Base-by-base conservation (phyloP, 345 rosid species). In the Luvunga scandens region DNA sequence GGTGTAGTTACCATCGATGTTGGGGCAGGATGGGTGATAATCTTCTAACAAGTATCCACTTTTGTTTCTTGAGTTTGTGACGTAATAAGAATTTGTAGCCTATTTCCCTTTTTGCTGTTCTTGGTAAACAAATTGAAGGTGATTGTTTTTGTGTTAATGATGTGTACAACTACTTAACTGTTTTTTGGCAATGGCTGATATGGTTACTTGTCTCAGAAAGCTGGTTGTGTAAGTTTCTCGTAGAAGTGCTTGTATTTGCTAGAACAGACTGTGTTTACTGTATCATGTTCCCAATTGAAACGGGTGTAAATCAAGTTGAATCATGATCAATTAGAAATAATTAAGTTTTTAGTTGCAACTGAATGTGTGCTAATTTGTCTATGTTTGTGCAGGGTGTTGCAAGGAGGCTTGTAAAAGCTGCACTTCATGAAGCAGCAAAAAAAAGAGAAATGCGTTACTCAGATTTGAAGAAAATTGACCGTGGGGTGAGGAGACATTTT, bases 361-460 rank as follows among this genome's bases (percentile, higher is more conserved):
- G 42, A 36, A 48, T 45, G 48, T 39, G 38, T 69, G 66, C 28
- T 22, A 67, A 30, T 18, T 24, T 71, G 24, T 80, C 48, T 24
- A 9, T 73, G 56, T 83, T 10, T 71, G 31, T 39, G 81, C 84
- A 91, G 98, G 98, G 90, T n/a, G 77, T 93, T 75, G 98, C 98
- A 0, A 87, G 84, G 86, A 97, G 75, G 86, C 89, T 97, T 36
- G 80, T 94, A 62, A 91, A 91, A 83, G 90, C 91, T 12, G 98
- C 98, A 10, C 91, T 96, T 25, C 87, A 66, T 10, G 97, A 87
- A 87, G 98, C 97, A 33, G 99, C 99, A 16, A 94, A 90, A 84
- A 94, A 94, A 82, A 87, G 99, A 80, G 99, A 97, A 79, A 91
- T 93, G 99, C 85, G 98, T 81, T 97, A 91, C 77, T 90, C 98